A percentile compares a stretch with the other conserved stretches of the same genome.
Evolutionary conservation across 2,329 filamentous ascomycete species (phyloP).

Genomic region (Fusarium sp.): DNA sequence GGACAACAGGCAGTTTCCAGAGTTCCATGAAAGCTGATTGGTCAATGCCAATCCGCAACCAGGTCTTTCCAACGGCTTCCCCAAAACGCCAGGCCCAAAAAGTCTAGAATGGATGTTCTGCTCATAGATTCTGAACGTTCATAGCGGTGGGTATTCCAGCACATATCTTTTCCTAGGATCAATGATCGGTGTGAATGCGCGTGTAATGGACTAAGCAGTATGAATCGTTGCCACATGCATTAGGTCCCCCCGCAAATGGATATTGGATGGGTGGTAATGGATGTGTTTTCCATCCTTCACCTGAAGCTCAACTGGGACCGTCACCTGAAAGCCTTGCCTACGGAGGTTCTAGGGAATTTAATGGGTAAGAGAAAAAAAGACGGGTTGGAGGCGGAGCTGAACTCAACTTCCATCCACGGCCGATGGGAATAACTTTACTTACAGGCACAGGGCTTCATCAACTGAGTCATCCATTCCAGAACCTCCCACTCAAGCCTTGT

Average conservation of each 20-base stretch:
- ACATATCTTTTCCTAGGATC: conserved; percentile 24
- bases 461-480: conserved; percentile 48
- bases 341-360: conserved; percentile 31
- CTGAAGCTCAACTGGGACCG: conserved; percentile 12
- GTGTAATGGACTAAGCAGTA: conserved; percentile 37
- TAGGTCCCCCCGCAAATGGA: conserved; percentile 19
- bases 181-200: conserved; percentile 38
- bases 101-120: conserved; percentile 30
- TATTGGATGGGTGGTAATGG: not conserved
- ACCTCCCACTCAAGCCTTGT: conserved; percentile 31
- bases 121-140: conserved; percentile 26
- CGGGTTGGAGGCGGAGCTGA: conserved; percentile 20
- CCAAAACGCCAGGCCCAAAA: conserved; percentile 26
- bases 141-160: conserved; percentile 29
- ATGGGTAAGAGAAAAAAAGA: conserved; percentile 35
- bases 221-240: conserved; percentile 35
- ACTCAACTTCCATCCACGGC: not conserved
- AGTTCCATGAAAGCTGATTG: conserved; percentile 41
- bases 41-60: conserved; percentile 18
- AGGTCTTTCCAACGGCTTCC: conserved; percentile 39
- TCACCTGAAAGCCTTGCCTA: conserved; percentile 16
- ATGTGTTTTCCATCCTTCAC: conserved; percentile 14
- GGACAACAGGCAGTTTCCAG: conserved; percentile 29
- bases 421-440: conserved; percentile 14
- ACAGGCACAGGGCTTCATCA: conserved; percentile 30